Evolutionary conservation across 1,284 basidiomycete genomes (phyloP), one percentile per base, ranked within the genome.

Genomic region (Leccinum cinnamomeum): DNA sequence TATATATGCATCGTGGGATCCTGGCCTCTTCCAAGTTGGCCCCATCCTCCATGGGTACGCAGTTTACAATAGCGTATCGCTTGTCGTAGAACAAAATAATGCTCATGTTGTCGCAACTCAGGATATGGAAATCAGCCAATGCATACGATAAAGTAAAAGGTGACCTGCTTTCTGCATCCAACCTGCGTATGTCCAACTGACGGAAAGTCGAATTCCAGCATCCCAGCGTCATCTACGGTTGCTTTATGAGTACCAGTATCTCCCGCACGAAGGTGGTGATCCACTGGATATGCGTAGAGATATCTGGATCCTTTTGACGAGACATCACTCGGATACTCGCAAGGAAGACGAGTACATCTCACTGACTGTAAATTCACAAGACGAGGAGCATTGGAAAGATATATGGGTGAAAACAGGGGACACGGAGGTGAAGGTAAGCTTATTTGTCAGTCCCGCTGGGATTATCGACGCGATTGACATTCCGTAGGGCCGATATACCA

Each of bases 1-100:
- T 1, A 76, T 97, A 46, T 94, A 95, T 73, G 74, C 94, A 44
- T 98, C 91, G 71, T 98, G 96, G 96, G 82, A 95, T 72, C 92
- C 95, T 0, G 68, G 63, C 0, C 78, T 86, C 7, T 91, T 92
- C 73, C 71, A 79, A 1, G 75, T 82, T 46, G 70, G 70, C 1
- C 68, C 85, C 11, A 77, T 71, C 3, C 85, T 91, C 61, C 93
- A 97, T 65, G 89, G 89, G 92, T 90, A 64, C 61, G 82, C 73
- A 44, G 51, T 23, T 20, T 53, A 20, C 39, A 12, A 54, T 11
- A 28, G 18, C 33, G 3, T 53, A 53, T 20, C 56, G 28, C 48
- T 16, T 53, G 10, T 58, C 3, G 12, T 44, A 18, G 10, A 20
- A 44, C 33, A 16, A 14, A 55, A 20, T 23, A 23, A 57, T 58